Percentiles rank a stretch among this genome's conserved stretches.
These are phyloP conservation scores for Hypholoma fasciculare DNA, from an alignment of 768 basidiomycete species.

Conservation along the genomic window DNA sequence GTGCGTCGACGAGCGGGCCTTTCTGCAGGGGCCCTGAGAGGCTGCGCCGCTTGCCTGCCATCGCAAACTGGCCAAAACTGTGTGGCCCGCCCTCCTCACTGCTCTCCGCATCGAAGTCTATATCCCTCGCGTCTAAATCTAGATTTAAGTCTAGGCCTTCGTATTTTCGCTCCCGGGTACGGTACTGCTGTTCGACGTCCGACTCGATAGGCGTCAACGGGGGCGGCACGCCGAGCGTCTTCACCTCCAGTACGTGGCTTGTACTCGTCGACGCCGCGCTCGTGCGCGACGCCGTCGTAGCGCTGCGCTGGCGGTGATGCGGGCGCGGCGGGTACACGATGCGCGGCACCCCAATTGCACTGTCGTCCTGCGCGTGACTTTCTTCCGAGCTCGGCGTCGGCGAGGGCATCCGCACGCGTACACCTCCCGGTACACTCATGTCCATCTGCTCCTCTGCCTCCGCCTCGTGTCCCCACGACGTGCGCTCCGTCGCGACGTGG, in stretches of 20 bases:
- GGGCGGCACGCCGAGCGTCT: neutral
- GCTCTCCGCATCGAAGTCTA: neutral
- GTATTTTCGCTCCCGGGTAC: neutral
- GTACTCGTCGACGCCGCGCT: neutral
- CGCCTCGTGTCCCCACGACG: constrained; percentile 6
- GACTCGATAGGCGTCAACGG: neutral
- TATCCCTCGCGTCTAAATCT: neutral
- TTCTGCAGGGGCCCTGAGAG: no score
- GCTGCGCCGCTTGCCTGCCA: no score
- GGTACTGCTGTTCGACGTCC: neutral
- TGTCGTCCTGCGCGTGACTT: neutral
- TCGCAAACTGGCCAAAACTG: neutral
- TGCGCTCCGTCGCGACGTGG: constrained; percentile 20
- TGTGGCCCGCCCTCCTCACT: neutral
- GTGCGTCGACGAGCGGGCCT: no score
- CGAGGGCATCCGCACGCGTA: no score
- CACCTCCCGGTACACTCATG: neutral
- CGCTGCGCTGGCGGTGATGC: neutral
- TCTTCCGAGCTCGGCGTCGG: neutral
- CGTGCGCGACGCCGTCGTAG: neutral
- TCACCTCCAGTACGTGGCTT: neutral
- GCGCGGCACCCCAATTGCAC: neutral
- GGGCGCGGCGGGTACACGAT: neutral
- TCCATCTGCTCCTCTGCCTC: neutral
- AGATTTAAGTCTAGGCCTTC: neutral